Conservation (phyloP, 768 basidiomycete genomes). For the Suillus americanus region DNA sequence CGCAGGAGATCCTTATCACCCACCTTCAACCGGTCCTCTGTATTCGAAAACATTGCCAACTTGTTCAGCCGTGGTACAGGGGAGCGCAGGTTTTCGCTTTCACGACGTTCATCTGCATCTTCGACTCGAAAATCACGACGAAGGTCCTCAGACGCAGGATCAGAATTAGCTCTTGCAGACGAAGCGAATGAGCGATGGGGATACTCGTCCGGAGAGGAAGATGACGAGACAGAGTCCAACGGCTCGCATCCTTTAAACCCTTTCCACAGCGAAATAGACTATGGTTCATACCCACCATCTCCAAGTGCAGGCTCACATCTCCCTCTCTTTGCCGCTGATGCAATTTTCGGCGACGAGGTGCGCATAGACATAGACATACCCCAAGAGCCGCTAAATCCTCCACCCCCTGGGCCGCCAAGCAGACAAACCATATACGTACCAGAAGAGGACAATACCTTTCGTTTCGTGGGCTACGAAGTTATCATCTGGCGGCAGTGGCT, state of each 20-base stretch:
- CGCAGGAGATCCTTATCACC: constrained; percentile 37
- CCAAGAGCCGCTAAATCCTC: constrained; percentile 62
- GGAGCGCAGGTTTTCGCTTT: constrained; percentile 55
- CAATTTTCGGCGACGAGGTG: constrained; percentile 80
- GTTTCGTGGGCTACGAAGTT: constrained; percentile 84
- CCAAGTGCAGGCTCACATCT: constrained; percentile 50
- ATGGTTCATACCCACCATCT: constrained; percentile 70
- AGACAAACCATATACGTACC: constrained; percentile 82
- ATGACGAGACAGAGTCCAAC: constrained; percentile 42
- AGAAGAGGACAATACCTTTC: constrained; percentile 88
- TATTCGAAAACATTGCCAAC: constrained; percentile 66
- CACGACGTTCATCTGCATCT: constrained; percentile 55
- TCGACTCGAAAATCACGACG: constrained; percentile 49
- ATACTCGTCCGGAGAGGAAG: constrained; percentile 84
- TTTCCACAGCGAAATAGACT: constrained; percentile 60
- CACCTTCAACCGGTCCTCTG: constrained; percentile 38
- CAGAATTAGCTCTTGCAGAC: constrained; percentile 57
- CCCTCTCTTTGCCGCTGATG: constrained; percentile 71
- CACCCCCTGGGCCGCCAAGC: constrained; percentile 79
- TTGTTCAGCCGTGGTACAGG: constrained; percentile 57
- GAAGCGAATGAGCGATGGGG: constrained; percentile 84
- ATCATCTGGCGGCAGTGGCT: constrained; percentile 57
- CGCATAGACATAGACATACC: constrained; percentile 79
- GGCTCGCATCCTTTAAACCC: constrained; percentile 20
- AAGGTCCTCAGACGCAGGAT: constrained; percentile 55